These are phyloP conservation scores for Durotheca rogersii DNA, from an alignment of 495 filamentous ascomycete species.

Conservation along the genomic window DNA sequence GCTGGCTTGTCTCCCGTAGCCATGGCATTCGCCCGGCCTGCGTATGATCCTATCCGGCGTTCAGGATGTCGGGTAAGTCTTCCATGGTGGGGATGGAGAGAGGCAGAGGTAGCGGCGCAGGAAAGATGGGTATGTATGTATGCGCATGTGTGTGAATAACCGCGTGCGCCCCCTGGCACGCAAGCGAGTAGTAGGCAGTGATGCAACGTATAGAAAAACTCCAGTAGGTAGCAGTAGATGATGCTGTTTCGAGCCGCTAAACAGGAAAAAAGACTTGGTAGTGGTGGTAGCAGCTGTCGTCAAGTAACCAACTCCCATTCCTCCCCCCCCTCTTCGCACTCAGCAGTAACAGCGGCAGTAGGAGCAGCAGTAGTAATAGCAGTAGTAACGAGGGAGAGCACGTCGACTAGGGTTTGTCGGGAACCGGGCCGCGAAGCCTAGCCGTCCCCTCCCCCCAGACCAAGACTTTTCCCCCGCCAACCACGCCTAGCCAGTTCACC, in stretches of 20 bases:
- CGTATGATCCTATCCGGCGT: conserved; percentile 27
- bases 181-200: conserved; percentile 1
- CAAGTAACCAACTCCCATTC: too few relatives aligned
- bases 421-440: conserved; percentile 33
- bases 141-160: too few relatives aligned
- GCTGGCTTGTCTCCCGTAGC: conserved; percentile 11
- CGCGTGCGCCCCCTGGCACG: conserved; percentile 1
- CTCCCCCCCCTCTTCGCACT: conserved; percentile 21
- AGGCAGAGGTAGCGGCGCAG: conserved; percentile 4
- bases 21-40: conserved; percentile 7
- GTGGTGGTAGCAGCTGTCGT: conserved; percentile 9
- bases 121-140: too few relatives aligned
- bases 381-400: conserved; percentile 21
- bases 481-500: conserved; percentile 25
- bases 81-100: conserved; percentile 14
- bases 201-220: conserved; percentile 27
- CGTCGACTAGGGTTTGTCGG: conserved; percentile 30
- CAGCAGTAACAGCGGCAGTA: conserved; percentile 19
- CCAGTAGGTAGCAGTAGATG: too few relatives aligned
- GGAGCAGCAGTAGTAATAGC: too few relatives aligned
- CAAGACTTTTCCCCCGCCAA: conserved; percentile 36
- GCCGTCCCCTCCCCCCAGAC: conserved; percentile 31
- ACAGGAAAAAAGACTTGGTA: too few relatives aligned
- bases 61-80: conserved; percentile 20
- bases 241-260: conserved; percentile 19